phyloP scores from a whole-genome alignment of 345 rosid genomes.

The Ricinus communis region DNA sequence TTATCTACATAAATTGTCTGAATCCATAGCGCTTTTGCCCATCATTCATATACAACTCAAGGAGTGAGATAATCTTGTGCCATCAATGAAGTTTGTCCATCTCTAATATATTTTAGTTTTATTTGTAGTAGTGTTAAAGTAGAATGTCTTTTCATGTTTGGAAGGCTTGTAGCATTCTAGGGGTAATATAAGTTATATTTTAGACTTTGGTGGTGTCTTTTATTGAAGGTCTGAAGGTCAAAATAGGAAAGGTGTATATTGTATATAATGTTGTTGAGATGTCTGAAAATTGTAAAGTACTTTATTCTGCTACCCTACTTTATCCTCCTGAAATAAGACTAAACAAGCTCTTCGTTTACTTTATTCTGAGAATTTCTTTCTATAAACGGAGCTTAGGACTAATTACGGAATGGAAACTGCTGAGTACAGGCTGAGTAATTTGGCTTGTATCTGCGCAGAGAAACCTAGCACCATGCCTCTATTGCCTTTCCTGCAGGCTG shows the following conservation, averaged over 20 bases:
- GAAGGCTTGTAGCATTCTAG: background rate
- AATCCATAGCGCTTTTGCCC: background rate
- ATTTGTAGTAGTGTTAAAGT: background rate
- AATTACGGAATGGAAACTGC: too few relatives aligned
- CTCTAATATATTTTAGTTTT: background rate
- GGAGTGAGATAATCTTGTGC: background rate
- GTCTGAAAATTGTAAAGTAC: background rate
- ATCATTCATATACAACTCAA: background rate
- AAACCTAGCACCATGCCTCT: background rate
- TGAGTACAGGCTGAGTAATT: background rate
- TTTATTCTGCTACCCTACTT: background rate
- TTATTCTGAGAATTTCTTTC: too few relatives aligned
- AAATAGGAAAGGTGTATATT: background rate
- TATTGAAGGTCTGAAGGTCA: too few relatives aligned
- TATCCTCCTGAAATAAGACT: background rate
- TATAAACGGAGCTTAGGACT: too few relatives aligned
- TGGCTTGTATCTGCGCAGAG: background rate
- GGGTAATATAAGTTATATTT: background rate
- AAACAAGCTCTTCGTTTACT: too few relatives aligned
- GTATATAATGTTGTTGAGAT: background rate
- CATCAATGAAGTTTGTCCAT: background rate
- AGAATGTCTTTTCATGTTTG: background rate
- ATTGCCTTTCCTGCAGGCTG: background rate
- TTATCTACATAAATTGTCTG: too few relatives aligned
- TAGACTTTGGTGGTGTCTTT: background rate